These are phyloP conservation scores for Phyllosticta citribraziliensis DNA, from an alignment of 2,329 filamentous ascomycete species.

Conservation along the genomic window DNA sequence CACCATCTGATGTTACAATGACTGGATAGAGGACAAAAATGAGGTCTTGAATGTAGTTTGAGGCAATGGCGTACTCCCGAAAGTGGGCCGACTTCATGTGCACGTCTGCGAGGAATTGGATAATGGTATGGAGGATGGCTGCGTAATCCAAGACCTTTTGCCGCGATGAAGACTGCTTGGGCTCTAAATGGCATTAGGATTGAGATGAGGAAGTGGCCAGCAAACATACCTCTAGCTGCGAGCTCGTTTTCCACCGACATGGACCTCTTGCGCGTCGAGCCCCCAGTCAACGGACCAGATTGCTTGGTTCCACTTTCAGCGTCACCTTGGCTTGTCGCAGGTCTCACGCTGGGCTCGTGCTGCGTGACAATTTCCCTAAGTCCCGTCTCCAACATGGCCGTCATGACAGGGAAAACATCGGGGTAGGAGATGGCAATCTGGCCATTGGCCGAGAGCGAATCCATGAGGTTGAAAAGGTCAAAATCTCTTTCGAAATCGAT, in stretches of 20 bases:
- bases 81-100: constrained; percentile 70
- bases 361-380: constrained; percentile 53
- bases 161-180: constrained; percentile 1
- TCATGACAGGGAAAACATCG: constrained; percentile 70
- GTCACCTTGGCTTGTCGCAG: constrained; percentile 1
- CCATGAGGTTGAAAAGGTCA: constrained; percentile 62
- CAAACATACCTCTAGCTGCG: constrained; percentile 21
- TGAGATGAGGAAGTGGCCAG: background rate
- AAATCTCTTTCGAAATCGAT: constrained; percentile 66
- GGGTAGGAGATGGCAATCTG: constrained; percentile 60
- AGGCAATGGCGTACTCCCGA: constrained; percentile 69
- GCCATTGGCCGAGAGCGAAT: constrained; percentile 49
- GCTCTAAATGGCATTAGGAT: background rate
- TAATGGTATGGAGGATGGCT: constrained; percentile 61
- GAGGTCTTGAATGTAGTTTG: constrained; percentile 72
- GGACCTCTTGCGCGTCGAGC: constrained; percentile 41
- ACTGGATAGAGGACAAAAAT: constrained; percentile 77
- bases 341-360: constrained; percentile 3
- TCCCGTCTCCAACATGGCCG: constrained; percentile 78
- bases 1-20: constrained; percentile 74
- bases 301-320: constrained; percentile 21
- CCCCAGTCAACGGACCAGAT: background rate
- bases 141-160: constrained; percentile 44
- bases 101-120: constrained; percentile 69
- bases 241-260: constrained; percentile 58